Base-by-base conservation (phyloP, 495 filamentous ascomycete genomes). In the Penicillium ucsense region DNA sequence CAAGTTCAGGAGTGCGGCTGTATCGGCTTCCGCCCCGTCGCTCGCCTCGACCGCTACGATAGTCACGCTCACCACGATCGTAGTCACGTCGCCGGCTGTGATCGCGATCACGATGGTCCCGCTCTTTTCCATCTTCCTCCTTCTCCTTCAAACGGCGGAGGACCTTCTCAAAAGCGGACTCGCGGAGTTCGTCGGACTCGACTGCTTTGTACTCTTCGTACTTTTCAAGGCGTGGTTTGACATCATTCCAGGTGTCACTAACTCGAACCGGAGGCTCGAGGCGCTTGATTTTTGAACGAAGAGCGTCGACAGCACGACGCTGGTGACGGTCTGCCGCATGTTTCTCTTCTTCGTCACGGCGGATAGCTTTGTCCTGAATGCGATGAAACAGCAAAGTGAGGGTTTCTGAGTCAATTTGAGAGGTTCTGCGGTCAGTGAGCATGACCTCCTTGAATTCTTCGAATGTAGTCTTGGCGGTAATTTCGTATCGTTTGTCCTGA, bases 121-220 rank as follows among this genome's bases (percentile, higher is more conserved):
- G 83, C 20, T 91, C 86, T 44, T 77, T 82, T 44, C 94, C 90
- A 48, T 94, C 88, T 43, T 95, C 90, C 42, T 94, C 87, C 62
- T 90, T 89, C 59, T 97, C 92, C 56, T 83, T 85, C 4, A 95
- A 68, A 44, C 92, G 88, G 35, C 88, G 85, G 48, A 96, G 82
- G 55, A 88, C 76, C 66, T 97, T 99, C 31, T 96, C 94, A 60
- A 95, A 97, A 8, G 89, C 94, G 46, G 78, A 73, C 30, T 82
- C 79, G 41, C 90, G 86, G 34, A 85, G 71, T 31, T 94, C 88
- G 27, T 97, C 92, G 7, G 84, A 79, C 43, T 85, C 76, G 29
- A 97, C 73, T 12, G 82, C 85, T 48, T 82, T 79, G 67, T 84
- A 99, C 60, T 96, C 92, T 8, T 89, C 80, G 31, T 77, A 79